Conservation (phyloP, 176 grass and related monocot species). For the Carex myosuroides region DNA sequence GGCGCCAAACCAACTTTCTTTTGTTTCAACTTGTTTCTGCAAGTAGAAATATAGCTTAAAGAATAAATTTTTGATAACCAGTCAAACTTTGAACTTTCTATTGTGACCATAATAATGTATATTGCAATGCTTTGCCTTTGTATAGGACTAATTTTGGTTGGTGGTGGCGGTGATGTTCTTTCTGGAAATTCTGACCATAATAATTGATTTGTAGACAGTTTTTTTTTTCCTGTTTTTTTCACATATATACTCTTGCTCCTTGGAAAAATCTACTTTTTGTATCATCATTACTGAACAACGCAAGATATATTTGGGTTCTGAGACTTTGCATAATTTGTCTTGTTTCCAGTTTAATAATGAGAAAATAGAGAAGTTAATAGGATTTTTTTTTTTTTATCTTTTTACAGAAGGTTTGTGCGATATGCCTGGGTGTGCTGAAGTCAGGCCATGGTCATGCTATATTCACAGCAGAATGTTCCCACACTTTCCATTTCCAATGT, state of each 20-base stretch:
- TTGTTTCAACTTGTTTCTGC: background rate
- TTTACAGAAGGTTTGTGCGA: slow-evolving; percentile 66
- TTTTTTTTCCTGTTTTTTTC: background rate
- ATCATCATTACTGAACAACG: background rate
- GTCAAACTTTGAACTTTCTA: slow-evolving; percentile 19
- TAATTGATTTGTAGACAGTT: background rate
- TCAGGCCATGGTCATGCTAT: slow-evolving; percentile 64
- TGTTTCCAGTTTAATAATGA: background rate
- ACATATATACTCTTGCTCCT: background rate
- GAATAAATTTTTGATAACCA: background rate
- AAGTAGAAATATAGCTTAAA: slow-evolving; percentile 2
- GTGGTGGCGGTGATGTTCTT: background rate
- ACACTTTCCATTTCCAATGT: slow-evolving; percentile 72
- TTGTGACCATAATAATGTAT: background rate
- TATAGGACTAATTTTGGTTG: background rate
- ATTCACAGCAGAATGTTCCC: slow-evolving; percentile 84
- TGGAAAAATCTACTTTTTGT: background rate
- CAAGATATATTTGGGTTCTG: background rate
- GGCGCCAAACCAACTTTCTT: background rate
- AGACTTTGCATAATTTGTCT: background rate
- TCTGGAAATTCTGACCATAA: background rate
- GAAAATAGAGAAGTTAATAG: background rate
- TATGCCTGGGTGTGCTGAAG: slow-evolving; percentile 77
- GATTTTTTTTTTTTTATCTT: background rate
- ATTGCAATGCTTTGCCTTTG: background rate